Percentiles rank a stretch among this genome's conserved stretches.
phyloP scores from a whole-genome alignment of 2,329 filamentous ascomycete species.

The Penicillium corylophilum region DNA sequence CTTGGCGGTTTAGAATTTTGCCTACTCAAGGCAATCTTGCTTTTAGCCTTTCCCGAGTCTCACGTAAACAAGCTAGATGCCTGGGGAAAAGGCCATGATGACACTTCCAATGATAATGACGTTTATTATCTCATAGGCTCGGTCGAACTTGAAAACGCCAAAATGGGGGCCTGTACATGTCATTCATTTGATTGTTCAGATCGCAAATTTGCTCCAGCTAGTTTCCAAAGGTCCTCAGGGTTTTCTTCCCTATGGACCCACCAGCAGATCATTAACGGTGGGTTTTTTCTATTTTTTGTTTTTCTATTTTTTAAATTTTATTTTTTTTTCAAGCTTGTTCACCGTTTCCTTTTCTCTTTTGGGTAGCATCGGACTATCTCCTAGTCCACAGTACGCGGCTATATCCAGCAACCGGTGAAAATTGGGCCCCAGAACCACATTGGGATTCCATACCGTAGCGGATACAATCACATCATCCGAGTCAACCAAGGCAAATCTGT shows the following conservation, averaged over 20 bases:
- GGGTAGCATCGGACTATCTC: slow-evolving; percentile 8
- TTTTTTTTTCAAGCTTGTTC: too few species aligned
- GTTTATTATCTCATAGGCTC: background rate
- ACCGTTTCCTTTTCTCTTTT: background rate
- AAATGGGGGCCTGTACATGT: background rate
- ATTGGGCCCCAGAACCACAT: slow-evolving; percentile 19
- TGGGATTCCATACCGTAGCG: slow-evolving; percentile 6
- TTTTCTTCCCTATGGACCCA: slow-evolving; percentile 15
- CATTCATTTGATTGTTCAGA: background rate
- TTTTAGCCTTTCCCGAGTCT: too few species aligned
- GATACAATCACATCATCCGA: slow-evolving; percentile 19
- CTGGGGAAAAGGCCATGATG: background rate
- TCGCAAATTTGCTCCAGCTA: background rate
- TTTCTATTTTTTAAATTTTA: background rate
- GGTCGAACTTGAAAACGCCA: background rate
- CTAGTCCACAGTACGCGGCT: slow-evolving; percentile 2
- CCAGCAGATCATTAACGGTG: slow-evolving; percentile 21
- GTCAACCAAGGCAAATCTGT: slow-evolving; percentile 19
- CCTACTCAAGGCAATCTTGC: too few species aligned
- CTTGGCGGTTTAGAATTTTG: background rate
- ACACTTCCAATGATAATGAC: background rate
- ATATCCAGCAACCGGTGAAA: slow-evolving; percentile 21
- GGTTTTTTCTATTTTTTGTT: background rate
- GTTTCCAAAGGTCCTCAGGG: slow-evolving; percentile 12
- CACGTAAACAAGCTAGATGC: background rate